Conservation (phyloP, 2,329 filamentous ascomycete species). For the Fusarium sambucinum region DNA sequence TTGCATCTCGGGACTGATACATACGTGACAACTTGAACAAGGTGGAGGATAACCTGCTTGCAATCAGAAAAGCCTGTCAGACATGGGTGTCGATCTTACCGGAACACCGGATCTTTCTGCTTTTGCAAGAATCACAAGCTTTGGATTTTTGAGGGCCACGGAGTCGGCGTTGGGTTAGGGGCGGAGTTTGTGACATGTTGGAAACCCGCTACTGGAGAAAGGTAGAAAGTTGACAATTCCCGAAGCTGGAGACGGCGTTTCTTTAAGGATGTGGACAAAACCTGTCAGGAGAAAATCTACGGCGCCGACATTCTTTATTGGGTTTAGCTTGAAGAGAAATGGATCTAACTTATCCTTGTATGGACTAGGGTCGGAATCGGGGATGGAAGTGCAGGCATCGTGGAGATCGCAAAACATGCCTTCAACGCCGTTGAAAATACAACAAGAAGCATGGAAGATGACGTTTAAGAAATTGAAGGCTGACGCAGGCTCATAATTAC, state of each 20-base stretch:
- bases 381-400: no score
- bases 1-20: neutral
- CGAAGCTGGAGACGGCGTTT: slow-evolving; percentile 6
- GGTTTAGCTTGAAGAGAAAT: slow-evolving; percentile 2
- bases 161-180: slow-evolving; percentile 11
- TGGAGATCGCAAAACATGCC: no score
- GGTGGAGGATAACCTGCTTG: slow-evolving; percentile 37
- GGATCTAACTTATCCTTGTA: no score
- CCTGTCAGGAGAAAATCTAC: neutral
- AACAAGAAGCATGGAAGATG: no score
- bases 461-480: no score
- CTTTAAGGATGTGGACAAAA: neutral
- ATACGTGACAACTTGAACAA: slow-evolving; percentile 35
- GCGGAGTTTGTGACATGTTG: slow-evolving; percentile 15
- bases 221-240: neutral
- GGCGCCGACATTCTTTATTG: slow-evolving; percentile 35
- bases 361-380: no score
- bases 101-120: slow-evolving; percentile 42
- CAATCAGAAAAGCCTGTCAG: no score
- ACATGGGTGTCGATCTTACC: no score
- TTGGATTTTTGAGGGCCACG: slow-evolving; percentile 36
- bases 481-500: no score
- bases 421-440: slow-evolving; percentile 1
- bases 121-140: slow-evolving; percentile 43
- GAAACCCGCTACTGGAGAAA: neutral